phyloP scores from a whole-genome alignment of 257 asterid genomes.

The Vinca minor region DNA sequence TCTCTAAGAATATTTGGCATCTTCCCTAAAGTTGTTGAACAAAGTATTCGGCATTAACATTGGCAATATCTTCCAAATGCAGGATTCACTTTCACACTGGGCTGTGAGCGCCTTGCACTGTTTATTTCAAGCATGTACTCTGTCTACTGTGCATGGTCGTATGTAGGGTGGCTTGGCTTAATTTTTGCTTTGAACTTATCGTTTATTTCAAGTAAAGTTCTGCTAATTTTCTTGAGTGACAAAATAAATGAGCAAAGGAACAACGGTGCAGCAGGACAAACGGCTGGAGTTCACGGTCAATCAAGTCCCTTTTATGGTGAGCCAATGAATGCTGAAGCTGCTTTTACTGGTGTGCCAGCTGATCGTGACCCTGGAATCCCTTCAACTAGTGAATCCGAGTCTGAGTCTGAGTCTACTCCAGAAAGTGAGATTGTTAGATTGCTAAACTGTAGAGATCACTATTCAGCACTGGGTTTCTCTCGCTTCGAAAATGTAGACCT shows the following conservation, averaged over 20 bases:
- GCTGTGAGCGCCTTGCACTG: conserved; percentile 64
- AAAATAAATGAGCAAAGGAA: conserved; percentile 44
- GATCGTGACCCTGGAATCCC: conserved; percentile 63
- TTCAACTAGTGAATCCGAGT: conserved; percentile 75
- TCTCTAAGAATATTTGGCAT: conserved; percentile 15
- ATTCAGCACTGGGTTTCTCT: conserved; percentile 73
- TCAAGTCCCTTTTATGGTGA: conserved; percentile 39
- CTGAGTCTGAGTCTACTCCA: conserved; percentile 66
- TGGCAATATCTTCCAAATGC: conserved; percentile 25
- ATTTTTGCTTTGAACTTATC: conserved; percentile 64
- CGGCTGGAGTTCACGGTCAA: conserved; percentile 53
- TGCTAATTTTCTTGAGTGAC: conserved; percentile 58
- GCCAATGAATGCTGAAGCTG: conserved; percentile 24
- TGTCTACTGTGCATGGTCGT: conserved; percentile 65
- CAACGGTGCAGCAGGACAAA: conserved; percentile 25
- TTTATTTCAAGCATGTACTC: conserved; percentile 59
- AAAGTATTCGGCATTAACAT: conserved; percentile 15
- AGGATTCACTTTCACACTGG: conserved; percentile 54
- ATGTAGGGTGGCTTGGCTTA: conserved; percentile 80
- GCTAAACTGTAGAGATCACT: conserved; percentile 74
- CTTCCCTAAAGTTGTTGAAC: background rate
- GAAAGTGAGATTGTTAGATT: conserved; percentile 74
- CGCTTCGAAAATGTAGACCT: conserved; percentile 63
- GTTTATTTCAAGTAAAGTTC: conserved; percentile 75
- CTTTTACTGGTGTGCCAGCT: conserved; percentile 32